A percentile compares a stretch with the other conserved stretches of the same genome.
phyloP scores from a whole-genome alignment of 1,139 yeast species.

The Yamadazyma trypodendri region DNA sequence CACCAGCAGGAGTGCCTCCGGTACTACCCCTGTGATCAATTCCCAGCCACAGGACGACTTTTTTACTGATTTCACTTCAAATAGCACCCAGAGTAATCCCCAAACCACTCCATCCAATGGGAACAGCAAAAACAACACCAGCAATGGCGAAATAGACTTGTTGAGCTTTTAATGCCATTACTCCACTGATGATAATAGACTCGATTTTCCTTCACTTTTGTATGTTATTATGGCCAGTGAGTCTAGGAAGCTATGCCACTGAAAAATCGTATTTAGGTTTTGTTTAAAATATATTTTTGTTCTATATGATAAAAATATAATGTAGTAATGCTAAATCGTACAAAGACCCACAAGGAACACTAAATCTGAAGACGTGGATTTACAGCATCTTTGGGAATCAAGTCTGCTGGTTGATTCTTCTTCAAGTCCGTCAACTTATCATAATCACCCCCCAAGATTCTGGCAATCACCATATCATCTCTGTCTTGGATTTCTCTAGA shows the following conservation, averaged over 20 bases:
- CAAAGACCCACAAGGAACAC: neutral
- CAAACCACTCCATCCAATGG: conserved; percentile 7
- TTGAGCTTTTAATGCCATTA: conserved; percentile 26
- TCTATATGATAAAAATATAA: conserved; percentile 8
- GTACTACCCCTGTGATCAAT: conserved; percentile 22
- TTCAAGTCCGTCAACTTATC: conserved; percentile 74
- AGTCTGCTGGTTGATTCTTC: conserved; percentile 47
- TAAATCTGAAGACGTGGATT: conserved; percentile 37
- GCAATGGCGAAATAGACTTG: conserved; percentile 30
- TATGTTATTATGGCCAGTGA: no score
- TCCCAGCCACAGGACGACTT: conserved; percentile 19
- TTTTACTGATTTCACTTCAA: conserved; percentile 23
- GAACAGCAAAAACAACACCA: conserved; percentile 13
- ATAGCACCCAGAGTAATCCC: conserved; percentile 4
- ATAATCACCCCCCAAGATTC: conserved; percentile 82
- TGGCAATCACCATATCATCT: conserved; percentile 77
- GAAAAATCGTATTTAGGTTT: neutral
- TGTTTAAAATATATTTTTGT: conserved; percentile 5
- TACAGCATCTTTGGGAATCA: conserved; percentile 36
- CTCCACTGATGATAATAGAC: neutral
- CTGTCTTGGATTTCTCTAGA: conserved; percentile 62
- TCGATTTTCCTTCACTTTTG: neutral
- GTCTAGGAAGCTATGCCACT: no score
- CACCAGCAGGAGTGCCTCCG: conserved; percentile 14
- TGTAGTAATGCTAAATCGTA: conserved; percentile 6